Base-by-base conservation (phyloP, 805 yeast species). In the Pichia phayaonensis region DNA sequence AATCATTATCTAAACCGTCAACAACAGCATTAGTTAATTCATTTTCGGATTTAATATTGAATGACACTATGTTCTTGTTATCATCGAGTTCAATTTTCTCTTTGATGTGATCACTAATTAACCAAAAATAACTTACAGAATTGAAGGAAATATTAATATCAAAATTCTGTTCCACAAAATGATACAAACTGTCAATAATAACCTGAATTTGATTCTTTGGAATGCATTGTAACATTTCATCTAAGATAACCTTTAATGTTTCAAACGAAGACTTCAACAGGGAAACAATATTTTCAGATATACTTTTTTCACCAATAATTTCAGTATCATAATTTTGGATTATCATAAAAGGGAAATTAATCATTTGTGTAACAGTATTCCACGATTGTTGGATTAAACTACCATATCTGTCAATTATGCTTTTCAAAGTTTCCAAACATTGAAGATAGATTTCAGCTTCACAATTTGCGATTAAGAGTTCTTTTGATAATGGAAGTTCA, bases 91-190 rank as follows among this genome's bases (percentile, higher is more conserved):
- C 67, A 4, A 63, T 51, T 39, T 60, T 65, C 5, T 66, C 68
- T 48, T 81, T 73, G 41, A 83, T 66, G 51, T 82, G 81, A 59
- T 94, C 98, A 58, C 97, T 86, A 4, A 94, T 80, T 16, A 86
- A 65, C 98, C 98, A 92, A 61, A 90, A 90, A 57, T 90, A 86
- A 57, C 96, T 87, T 10, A 90, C 86, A 0, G 97, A 83, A 45
- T 95, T 87, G 62, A 92, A 90, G 0, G 97, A 87, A 21, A 89
- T 86, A 63, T 92, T 92, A 56, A 92, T 65, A 56, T 92, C 96
- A 54, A 71, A 72, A 1, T 65, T 68, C 60, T 94, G 98, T 2
- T 74, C 67, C 34, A 88, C 83, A 65, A 88, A 92, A 54, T 80
- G 77, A 58, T 75, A 77, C 38, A 92, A 70, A 1, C 90, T 80